Evolutionary conservation across 2,329 filamentous ascomycete genomes (phyloP), one percentile per base, ranked within the genome.

Genomic region (Oidium heveae): DNA sequence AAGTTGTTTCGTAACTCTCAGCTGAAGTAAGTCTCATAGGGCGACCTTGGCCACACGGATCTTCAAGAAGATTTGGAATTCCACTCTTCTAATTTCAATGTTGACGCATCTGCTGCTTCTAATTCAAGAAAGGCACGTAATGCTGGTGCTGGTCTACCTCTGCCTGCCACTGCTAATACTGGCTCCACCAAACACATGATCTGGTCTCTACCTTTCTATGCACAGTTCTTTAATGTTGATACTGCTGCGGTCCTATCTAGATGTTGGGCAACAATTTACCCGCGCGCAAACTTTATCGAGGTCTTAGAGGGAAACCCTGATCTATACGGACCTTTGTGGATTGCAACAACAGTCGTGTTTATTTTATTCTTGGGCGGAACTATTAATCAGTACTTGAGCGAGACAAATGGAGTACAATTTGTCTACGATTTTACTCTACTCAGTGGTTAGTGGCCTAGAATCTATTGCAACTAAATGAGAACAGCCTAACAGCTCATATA

Each of bases 51-150:
- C 64, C 88, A 95, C 70, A 98, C 91, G 56, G 91, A 98, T 68
- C 82, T 98, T 24, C 87, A 95, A 73, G 89, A 95, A 68, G 91
- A 96, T 70, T 87, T 98, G 67, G 91, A 96, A 76, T 98, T 98
- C 72, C 91, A 98, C 74, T 84, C 80, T 65, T 95, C 88, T 60
- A 78, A 84, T 72, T 93, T 93, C 68, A 77, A 80, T 63, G 79
- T 79, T 56, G 64, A 66, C 24, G 65, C 73, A 65, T 63, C 73
- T 60, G 67, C 69, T 34, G 66, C 63, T 43, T 64, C 41, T 8
- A 52, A 20, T 32, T 24, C 67, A 54, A 67, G 69, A 58, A 68
- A 68, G 59, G 62, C 67, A 43, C 66, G 67, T 54, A 66, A 67
- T 54, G 58, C 59, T 41, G 60, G 62, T n/a, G 64, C 70, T 8